phyloP scores from a whole-genome alignment of 2,329 filamentous ascomycete species.

The Endothia cerciana region DNA sequence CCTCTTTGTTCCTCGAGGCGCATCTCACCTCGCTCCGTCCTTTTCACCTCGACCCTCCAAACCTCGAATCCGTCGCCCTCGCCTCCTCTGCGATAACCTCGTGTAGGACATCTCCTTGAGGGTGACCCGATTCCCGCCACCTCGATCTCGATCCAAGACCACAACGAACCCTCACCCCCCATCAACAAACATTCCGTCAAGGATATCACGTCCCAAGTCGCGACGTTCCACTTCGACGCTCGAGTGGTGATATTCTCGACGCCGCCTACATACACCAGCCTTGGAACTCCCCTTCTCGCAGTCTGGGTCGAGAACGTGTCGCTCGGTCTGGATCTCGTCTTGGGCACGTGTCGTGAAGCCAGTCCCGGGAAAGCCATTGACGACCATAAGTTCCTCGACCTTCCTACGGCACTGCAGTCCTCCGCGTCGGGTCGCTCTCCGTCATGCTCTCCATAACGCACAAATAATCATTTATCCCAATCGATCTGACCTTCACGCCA shows the following conservation, averaged over 20 bases:
- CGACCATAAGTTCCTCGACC: constrained; percentile 24
- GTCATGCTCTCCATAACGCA: constrained; percentile 62
- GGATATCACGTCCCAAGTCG: constrained; percentile 9
- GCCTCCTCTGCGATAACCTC: constrained; percentile 28
- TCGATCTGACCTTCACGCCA: constrained; percentile 40
- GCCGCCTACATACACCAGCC: background rate
- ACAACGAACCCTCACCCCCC: constrained; percentile 20
- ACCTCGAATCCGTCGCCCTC: constrained; percentile 31
- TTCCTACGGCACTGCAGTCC: constrained; percentile 28
- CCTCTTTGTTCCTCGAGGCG: constrained; percentile 38
- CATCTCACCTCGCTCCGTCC: constrained; percentile 29
- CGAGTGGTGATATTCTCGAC: background rate
- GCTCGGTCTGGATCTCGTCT: background rate
- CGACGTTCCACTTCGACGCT: background rate
- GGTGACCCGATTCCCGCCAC: background rate
- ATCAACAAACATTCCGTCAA: constrained; percentile 8
- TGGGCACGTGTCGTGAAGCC: background rate
- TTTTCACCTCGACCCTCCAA: constrained; percentile 33
- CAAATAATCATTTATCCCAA: constrained; percentile 52
- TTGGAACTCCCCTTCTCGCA: background rate
- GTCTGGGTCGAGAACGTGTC: constrained; percentile 6
- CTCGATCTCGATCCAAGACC: constrained; percentile 26
- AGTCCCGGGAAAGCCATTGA: constrained; percentile 1
- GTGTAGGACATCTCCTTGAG: background rate
- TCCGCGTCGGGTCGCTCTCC: constrained; percentile 50